Base-by-base conservation (phyloP, 176 grass and related monocot genomes). In the Ensete glaucum region DNA sequence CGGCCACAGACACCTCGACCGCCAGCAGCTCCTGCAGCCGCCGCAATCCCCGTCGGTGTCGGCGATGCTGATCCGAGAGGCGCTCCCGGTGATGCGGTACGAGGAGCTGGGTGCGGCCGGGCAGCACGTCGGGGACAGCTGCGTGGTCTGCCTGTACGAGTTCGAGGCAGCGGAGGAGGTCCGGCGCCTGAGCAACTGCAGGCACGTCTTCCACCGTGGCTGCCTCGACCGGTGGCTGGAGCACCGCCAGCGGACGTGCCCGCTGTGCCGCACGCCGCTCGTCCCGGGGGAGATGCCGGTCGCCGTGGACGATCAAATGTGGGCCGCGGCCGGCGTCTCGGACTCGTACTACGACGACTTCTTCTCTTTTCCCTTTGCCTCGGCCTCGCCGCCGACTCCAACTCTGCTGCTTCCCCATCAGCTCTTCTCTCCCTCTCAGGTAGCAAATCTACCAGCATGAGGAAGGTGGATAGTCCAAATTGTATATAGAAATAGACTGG, bases 201-300 rank as follows among this genome's bases (percentile, higher is more conserved):
- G 89, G 69, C 93, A 97, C 76, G 88, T 90, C 69, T 97, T 93
- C 82, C 93, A 97, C 88, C 87, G 85, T 0, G 90, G 83, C 9
- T 93, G 93, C 85, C 84, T 97, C 52, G 93, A 97, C 79, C 80
- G 89, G 69, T 93, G 93, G 93, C 85, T 93, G 71, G 83, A 87
- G 50, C 83, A 90, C 76, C 75, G 71, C 26, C 90, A 83, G 81
- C 77, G 81, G 76, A 88, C 90, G n/a, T 93, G 90, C 74, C 93
- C 90, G 24, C 88, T 88, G 54, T 87, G 93, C 85, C 93, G 93
- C 63, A 83, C 90, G 24, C 83, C 85, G 73, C 93, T 93, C 66
- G 29, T 90, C 67, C 67, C 85, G 8, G 89, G 50, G 11, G 82
- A 73, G 50, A 74, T 71, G 19, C 53, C 25, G 15, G 17, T 3